Conservation (phyloP, 805 yeast species). For the Yarrowia deformans region DNA sequence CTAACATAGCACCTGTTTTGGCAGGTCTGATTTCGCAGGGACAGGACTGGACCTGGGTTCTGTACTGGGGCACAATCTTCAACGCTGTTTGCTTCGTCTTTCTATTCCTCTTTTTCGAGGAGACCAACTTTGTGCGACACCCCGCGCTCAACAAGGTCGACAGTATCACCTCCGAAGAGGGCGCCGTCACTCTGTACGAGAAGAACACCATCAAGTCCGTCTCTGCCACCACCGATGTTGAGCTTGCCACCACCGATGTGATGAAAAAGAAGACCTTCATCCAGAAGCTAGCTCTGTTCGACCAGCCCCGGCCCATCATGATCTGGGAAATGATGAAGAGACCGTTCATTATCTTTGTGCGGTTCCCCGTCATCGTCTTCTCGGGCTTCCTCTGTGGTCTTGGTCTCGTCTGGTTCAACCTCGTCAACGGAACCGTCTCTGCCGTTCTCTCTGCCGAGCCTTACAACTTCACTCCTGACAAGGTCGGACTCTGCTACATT, state of each 20-base stretch:
- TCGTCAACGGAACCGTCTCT: conserved; percentile 33
- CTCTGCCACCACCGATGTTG: conserved; percentile 7
- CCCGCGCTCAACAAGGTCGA: conserved; percentile 20
- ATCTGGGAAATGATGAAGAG: conserved; percentile 27
- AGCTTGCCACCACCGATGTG: background rate
- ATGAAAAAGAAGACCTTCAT: conserved; percentile 32
- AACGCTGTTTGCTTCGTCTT: conserved; percentile 36
- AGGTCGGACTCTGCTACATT: conserved; percentile 37
- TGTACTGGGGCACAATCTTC: conserved; percentile 39
- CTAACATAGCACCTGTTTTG: conserved; percentile 28
- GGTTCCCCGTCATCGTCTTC: conserved; percentile 33
- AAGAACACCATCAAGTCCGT: conserved; percentile 11
- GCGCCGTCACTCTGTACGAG: conserved; percentile 20
- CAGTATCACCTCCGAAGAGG: background rate
- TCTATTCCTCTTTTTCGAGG: conserved; percentile 36
- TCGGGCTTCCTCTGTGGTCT: conserved; percentile 32
- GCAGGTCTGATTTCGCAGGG: conserved; percentile 36
- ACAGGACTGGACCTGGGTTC: conserved; percentile 40
- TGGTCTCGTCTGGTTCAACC: conserved; percentile 39
- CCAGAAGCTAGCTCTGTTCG: conserved; percentile 37
- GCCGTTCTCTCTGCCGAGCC: conserved; percentile 37
- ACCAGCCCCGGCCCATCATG: conserved; percentile 29
- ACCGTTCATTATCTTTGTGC: conserved; percentile 17
- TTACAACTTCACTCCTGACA: conserved; percentile 36
- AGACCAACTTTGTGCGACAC: conserved; percentile 39